Base-by-base conservation (phyloP, 2,329 filamentous ascomycete species). In the Nothophoma quercina region DNA sequence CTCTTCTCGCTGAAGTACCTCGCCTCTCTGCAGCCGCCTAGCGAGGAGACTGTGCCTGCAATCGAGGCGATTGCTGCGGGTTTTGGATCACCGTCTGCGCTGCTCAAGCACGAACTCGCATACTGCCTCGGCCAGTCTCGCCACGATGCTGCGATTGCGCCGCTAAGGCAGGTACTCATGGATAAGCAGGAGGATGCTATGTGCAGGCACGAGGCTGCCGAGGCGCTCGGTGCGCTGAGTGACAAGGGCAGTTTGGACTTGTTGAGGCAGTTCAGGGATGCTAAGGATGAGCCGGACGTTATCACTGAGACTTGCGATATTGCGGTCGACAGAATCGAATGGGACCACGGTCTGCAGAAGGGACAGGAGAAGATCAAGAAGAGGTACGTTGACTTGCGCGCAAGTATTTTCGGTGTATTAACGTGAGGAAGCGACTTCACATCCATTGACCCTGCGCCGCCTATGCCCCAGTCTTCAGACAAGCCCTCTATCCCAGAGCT, bases 1-100 rank as follows among this genome's bases (percentile, higher is more conserved):
- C 89, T 99, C 65, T 99, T 99, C 81, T 97, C 93, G 15, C 87
- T 99, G 55, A 99, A 99, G 80, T 90, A 98, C 74, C 81, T 98
- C 55, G 93, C 95, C 39, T 87, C 85, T 52, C 84, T 87, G 60
- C 75, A 82, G 29, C 83, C 84, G 8, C 76, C 83, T 1, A 84
- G 80, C 22, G 74, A 79, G 33, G 77, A 85, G 60, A 83, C 82
- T 0, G 78, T 86, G 7, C 85, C 87, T 33, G 84, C 88, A 15
- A 86, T 88, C 62, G 77, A 86, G 61, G 93, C 95, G 33, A 99
- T 99, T 64, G 92, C 93, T 2, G 91, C 92, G 7, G 93, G 83
- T 2, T 95, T 99, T 65, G 68, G 80, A 0, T 96, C 93, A 3
- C 87, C 90, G 0, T 98, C 93, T 4, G 93, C 91, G 3, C 83